Evolutionary conservation across 2,329 filamentous ascomycete genomes (phyloP).

Genomic region (Fusarium sp.): DNA sequence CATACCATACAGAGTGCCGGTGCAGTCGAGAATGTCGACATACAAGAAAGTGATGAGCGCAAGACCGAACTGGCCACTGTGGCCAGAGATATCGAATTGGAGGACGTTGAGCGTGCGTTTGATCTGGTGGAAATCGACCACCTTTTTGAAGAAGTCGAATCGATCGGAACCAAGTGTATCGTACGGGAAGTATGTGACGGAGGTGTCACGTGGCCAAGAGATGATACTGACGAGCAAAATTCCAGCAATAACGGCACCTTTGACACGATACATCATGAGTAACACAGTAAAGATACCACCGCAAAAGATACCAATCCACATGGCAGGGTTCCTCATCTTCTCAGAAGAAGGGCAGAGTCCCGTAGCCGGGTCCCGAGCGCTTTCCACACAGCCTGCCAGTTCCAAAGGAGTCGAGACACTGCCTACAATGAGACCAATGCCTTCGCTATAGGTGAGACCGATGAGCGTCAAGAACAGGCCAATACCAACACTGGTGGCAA

Average conservation of each 20-base stretch:
- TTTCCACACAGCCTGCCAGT: constrained; percentile 76
- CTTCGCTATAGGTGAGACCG: constrained; percentile 82
- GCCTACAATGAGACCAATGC: constrained; percentile 83
- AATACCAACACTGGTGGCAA: constrained; percentile 87
- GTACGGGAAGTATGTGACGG: constrained; percentile 85
- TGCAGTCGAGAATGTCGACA: constrained; percentile 89
- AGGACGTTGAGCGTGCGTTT: constrained; percentile 76
- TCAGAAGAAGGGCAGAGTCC: constrained; percentile 68
- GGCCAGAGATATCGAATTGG: constrained; percentile 77
- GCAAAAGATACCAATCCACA: constrained; percentile 92
- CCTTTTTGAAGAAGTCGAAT: constrained; percentile 90
- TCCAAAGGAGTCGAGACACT: constrained; percentile 76
- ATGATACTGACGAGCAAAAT: constrained; percentile 88
- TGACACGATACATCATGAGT: constrained; percentile 87
- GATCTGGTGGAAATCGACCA: constrained; percentile 87
- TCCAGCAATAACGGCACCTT: constrained; percentile 86
- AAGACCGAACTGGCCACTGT: constrained; percentile 82
- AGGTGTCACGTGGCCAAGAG: constrained; percentile 84
- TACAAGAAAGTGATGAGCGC: constrained; percentile 92
- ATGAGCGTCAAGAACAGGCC: constrained; percentile 85
- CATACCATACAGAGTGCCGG: constrained; percentile 91
- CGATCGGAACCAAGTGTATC: constrained; percentile 74
- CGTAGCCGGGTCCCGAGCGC: constrained; percentile 52
- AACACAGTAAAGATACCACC: constrained; percentile 84
- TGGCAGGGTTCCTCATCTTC: constrained; percentile 85